Evolutionary conservation across 2,329 filamentous ascomycete genomes (phyloP), one percentile per base, ranked within the genome.

Genomic region (Fragosphaeria purpurea): DNA sequence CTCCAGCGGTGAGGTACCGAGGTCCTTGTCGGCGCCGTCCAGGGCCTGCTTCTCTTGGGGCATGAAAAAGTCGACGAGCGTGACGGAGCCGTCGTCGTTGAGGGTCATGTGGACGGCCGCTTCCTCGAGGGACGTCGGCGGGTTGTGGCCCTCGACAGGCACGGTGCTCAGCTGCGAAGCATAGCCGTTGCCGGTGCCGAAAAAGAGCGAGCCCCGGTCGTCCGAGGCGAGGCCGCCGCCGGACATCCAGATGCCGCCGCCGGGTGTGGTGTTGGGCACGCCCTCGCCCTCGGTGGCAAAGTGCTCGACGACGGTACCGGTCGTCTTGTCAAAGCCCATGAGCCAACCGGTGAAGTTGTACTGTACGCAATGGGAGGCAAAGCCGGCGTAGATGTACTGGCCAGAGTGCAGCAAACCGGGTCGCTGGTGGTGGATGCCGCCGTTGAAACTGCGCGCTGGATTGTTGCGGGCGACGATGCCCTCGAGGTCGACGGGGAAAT

Each of bases 301-400:
- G 41, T 64, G 61, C 52, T 73, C 70, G 7, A 75, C 67, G 7
- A 70, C 59, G 5, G 58, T 59, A n/a, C 71, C 72, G 22, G 65
- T 69, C 0, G 62, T 67, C 54, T 71, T 73, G 56, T 75, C 65
- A 60, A 69, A 72, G 9, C 72, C 71, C 44, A 75, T 67, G 46
- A 75, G 64, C 60, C 70, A 72, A 47, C 72, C 71, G 7, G 72
- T 74, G 49, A 72, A 74, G 57, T 75, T 75, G 59, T 69, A 75
- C 56, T 72, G 67, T 7, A 74, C 71, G 50, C 72, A 75, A 57
- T 75, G 71, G n/a, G 69, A 72, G 0, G 69, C 71, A 54, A 72
- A 75, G 4, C 70, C 71, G 9, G 71, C 71, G 53, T 74, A 75
- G 34, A 75, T 64, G 53, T 65, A 72, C 47, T 73, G 60, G n/a